phyloP scores from a whole-genome alignment of 164 flowering plant genomes.

The Umbilicus rupestris region DNA sequence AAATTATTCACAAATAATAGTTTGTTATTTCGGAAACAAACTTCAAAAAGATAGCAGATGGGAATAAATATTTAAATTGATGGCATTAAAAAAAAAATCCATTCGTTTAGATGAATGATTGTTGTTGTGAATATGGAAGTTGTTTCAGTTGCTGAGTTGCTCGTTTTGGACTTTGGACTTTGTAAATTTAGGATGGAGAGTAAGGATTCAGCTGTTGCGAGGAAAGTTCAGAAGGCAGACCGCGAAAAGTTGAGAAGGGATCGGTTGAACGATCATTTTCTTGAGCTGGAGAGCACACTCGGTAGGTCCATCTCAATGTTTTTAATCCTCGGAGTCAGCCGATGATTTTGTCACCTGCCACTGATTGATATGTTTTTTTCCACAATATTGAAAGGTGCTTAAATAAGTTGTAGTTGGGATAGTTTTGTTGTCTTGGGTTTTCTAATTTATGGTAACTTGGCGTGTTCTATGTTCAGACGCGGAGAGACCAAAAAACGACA shows the following conservation, averaged over 20 bases:
- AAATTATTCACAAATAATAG: too few species aligned
- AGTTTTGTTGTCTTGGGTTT: neutral
- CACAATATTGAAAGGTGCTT: too few species aligned
- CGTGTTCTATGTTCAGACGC: constrained; percentile 48
- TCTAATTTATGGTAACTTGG: too few species aligned
- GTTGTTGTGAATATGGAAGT: too few species aligned
- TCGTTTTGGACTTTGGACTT: neutral
- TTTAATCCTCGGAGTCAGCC: neutral
- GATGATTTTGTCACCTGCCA: too few species aligned
- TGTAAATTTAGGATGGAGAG: constrained; percentile 23
- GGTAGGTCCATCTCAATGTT: constrained; percentile 32
- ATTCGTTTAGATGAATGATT: too few species aligned
- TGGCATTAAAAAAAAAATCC: too few species aligned
- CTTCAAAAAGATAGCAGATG: too few species aligned
- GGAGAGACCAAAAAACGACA: constrained; percentile 93
- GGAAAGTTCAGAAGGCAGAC: constrained; percentile 91
- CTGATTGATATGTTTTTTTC: too few species aligned
- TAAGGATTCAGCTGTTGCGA: constrained; percentile 46
- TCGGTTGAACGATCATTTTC: constrained; percentile 77
- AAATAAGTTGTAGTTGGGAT: neutral
- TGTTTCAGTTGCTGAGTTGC: neutral
- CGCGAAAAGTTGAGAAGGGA: constrained; percentile 90
- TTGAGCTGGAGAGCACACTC: constrained; percentile 66
- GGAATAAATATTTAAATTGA: too few species aligned
- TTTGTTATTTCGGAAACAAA: too few species aligned